phyloP scores from a whole-genome alignment of 768 basidiomycete genomes.

The Strobilomyces confusus region DNA sequence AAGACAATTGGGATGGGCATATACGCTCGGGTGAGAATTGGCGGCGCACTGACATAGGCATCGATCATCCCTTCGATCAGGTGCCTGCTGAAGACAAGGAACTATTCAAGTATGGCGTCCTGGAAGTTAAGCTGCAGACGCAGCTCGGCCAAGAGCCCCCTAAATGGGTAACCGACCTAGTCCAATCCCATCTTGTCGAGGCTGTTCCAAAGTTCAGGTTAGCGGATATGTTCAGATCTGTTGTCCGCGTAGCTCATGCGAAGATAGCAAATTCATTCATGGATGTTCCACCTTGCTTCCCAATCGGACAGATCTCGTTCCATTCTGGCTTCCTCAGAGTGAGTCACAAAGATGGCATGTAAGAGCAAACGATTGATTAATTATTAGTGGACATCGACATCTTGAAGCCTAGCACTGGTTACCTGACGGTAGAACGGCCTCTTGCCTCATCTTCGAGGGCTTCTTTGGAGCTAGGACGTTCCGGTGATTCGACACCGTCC shows the following conservation, averaged over 20 bases:
- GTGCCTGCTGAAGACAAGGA: conserved; percentile 78
- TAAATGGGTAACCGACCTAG: conserved; percentile 94
- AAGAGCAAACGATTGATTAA: neutral
- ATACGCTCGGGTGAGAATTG: conserved; percentile 83
- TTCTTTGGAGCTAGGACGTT: conserved; percentile 42
- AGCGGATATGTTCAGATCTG: conserved; percentile 13
- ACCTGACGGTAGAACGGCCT: conserved; percentile 77
- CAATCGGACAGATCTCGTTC: conserved; percentile 90
- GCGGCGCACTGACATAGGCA: conserved; percentile 90
- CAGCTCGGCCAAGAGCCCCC: conserved; percentile 95
- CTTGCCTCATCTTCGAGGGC: conserved; percentile 40
- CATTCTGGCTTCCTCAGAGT: conserved; percentile 99
- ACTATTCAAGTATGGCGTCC: conserved; percentile 92
- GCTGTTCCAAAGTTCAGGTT: conserved; percentile 97
- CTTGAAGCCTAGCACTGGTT: conserved; percentile 84
- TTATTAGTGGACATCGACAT: conserved; percentile 88
- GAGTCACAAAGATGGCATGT: conserved; percentile 14
- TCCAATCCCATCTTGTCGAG: conserved; percentile 92
- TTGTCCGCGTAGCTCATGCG: conserved; percentile 3
- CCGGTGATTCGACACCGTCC: conserved; percentile 41
- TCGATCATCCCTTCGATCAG: conserved; percentile 86
- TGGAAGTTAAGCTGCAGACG: conserved; percentile 97
- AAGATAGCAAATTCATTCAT: conserved; percentile 83
- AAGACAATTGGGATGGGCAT: conserved; percentile 93
- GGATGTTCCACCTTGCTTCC: conserved; percentile 93